Evolutionary conservation across 1,139 yeast species (phyloP).

Genomic region (Meyerozyma carpophila): DNA sequence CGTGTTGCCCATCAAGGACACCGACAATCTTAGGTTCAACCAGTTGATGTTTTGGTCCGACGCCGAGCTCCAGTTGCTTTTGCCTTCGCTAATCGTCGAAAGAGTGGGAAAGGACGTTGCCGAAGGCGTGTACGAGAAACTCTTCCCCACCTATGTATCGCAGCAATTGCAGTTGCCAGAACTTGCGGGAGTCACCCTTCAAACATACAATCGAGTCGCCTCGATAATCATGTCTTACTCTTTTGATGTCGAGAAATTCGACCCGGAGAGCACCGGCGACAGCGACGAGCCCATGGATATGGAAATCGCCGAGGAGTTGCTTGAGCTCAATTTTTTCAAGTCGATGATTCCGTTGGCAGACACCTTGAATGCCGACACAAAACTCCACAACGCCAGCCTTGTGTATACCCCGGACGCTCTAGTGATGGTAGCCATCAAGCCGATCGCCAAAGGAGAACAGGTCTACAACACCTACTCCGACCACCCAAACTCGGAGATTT

Average conservation of each 20-base stretch:
- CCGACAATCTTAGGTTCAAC: conserved; percentile 37
- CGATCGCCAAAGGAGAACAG: conserved; percentile 63
- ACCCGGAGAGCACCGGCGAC: conserved; percentile 13
- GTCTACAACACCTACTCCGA: conserved; percentile 87
- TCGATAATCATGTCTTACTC: conserved; percentile 45
- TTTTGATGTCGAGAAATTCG: conserved; percentile 28
- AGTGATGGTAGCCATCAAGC: conserved; percentile 65
- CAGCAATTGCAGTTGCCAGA: conserved; percentile 19
- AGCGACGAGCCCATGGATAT: conserved; percentile 19
- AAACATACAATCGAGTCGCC: conserved; percentile 67
- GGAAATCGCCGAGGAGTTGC: conserved; percentile 19
- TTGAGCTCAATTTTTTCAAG: conserved; percentile 49
- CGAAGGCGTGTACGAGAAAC: conserved; percentile 45
- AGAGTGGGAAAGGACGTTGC: conserved; percentile 73
- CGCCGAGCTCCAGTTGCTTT: conserved; percentile 42
- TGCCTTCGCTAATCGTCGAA: conserved; percentile 65
- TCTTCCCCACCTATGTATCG: conserved; percentile 20
- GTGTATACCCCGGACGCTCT: conserved; percentile 41
- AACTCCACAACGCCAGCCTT: conserved; percentile 70
- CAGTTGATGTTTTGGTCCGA: conserved; percentile 79
- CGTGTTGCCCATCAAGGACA: conserved; percentile 53
- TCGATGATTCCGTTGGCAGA: conserved; percentile 95
- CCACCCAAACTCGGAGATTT: conserved; percentile 80
- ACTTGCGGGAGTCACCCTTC: conserved; percentile 32
- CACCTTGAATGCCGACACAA: conserved; percentile 80